A percentile compares a stretch with the other conserved stretches of the same genome.
Conservation (phyloP, 2,329 filamentous ascomycete species). For the Calycina herbarum region DNA sequence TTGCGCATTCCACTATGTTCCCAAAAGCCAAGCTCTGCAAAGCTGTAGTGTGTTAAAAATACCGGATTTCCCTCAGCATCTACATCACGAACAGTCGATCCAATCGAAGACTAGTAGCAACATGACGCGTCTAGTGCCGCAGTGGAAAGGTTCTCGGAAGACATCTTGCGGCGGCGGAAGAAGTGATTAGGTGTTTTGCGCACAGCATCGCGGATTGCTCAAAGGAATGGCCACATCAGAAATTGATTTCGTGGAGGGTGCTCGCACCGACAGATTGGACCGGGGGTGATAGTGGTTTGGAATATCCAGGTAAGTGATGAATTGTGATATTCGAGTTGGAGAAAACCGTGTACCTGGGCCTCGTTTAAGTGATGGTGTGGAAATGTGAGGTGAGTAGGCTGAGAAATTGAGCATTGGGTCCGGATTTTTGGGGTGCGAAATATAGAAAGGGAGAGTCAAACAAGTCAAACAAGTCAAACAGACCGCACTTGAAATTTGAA, state of each 20-base stretch:
- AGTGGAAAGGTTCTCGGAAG: background rate
- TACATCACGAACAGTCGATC: background rate
- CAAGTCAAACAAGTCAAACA: too few species aligned
- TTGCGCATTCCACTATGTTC: background rate
- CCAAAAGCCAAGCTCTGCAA: background rate
- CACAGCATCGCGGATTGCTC: background rate
- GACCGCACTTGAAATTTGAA: too few species aligned
- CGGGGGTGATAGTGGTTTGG: background rate
- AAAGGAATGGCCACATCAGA: background rate
- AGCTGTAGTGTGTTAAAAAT: background rate
- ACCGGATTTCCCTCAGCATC: background rate
- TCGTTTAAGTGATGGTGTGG: too few species aligned
- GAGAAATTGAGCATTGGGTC: too few species aligned
- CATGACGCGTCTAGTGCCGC: background rate
- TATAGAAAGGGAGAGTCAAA: too few species aligned
- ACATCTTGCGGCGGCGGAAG: too few species aligned
- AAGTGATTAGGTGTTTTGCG: background rate
- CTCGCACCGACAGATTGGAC: background rate
- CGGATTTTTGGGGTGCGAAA: too few species aligned
- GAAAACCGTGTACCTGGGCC: too few species aligned
- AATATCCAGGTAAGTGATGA: too few species aligned
- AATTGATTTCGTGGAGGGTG: background rate
- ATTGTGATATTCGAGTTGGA: too few species aligned
- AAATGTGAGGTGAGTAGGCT: too few species aligned
- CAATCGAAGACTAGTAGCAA: background rate